Conservation (phyloP, 2,329 filamentous ascomycete species). For the Colletotrichum plurivorum region DNA sequence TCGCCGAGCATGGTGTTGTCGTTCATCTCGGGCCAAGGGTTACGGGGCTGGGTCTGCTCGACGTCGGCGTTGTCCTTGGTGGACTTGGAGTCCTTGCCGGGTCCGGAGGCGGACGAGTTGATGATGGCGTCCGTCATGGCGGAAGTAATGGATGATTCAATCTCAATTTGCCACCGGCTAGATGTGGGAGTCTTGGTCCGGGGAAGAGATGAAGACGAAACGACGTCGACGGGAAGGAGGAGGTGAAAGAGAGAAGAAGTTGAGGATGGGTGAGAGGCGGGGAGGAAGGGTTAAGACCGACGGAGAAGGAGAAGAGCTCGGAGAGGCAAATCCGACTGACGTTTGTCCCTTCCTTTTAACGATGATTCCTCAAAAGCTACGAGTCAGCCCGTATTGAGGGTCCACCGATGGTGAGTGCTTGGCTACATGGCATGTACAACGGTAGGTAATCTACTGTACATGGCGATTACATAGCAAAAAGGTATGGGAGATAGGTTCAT, state of each 20-base stretch:
- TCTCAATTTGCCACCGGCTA: neutral
- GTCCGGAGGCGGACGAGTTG: constrained; percentile 20
- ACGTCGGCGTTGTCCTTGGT: constrained; percentile 23
- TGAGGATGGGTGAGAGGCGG: neutral
- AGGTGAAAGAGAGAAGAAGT: neutral
- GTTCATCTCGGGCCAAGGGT: constrained; percentile 34
- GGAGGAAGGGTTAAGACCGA: constrained; percentile 1
- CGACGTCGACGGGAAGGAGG: neutral
- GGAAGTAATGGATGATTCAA: constrained; percentile 8
- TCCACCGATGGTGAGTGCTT: constrained; percentile 12
- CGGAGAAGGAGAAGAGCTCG: constrained; percentile 13
- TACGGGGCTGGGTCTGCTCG: constrained; percentile 31
- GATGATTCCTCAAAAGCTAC: constrained; percentile 6
- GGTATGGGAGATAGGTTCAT: neutral
- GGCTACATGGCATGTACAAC: neutral
- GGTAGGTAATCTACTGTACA: neutral
- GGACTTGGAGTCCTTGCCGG: constrained; percentile 25
- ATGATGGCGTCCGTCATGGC: constrained; percentile 33
- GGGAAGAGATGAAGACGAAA: neutral
- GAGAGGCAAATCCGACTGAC: constrained; percentile 26
- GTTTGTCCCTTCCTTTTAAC: constrained; percentile 30
- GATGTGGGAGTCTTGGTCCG: neutral
- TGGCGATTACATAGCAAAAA: too few species aligned
- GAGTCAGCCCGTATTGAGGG: constrained; percentile 28
- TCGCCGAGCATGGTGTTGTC: constrained; percentile 38